phyloP scores from a whole-genome alignment of 2,329 filamentous ascomycete species.

The Cladophialophora yegresii region DNA sequence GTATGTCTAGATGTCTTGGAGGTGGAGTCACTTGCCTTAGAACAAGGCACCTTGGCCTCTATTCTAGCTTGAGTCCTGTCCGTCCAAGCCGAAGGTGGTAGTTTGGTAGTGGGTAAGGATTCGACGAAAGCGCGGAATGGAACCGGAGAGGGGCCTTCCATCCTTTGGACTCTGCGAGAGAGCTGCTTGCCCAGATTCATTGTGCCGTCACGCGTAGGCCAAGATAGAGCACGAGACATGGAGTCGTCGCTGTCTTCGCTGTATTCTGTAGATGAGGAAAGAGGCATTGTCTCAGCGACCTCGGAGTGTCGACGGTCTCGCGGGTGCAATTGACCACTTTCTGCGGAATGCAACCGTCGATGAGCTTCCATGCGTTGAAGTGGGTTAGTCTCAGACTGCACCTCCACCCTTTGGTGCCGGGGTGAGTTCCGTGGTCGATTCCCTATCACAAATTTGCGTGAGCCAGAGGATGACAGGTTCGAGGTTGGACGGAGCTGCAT shows the following conservation, averaged over 20 bases:
- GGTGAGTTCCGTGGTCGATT: slow-evolving; percentile 12
- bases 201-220: slow-evolving; percentile 26
- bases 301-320: slow-evolving; percentile 24
- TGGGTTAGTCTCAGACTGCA: slow-evolving; percentile 25
- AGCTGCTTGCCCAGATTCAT: slow-evolving; percentile 28
- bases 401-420: slow-evolving; percentile 14
- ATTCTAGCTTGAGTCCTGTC: slow-evolving; percentile 32
- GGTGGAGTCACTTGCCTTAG: slow-evolving; percentile 22
- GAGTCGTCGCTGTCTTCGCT: slow-evolving; percentile 25
- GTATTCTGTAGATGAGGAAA: slow-evolving; percentile 29
- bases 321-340: slow-evolving; percentile 33
- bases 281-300: slow-evolving; percentile 14
- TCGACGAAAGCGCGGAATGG: slow-evolving; percentile 35
- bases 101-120: slow-evolving; percentile 23
- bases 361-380: slow-evolving; percentile 36
- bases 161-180: slow-evolving; percentile 25
- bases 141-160: slow-evolving; percentile 28
- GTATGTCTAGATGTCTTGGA: slow-evolving; percentile 28
- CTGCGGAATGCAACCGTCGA: slow-evolving; percentile 35
- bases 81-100: slow-evolving; percentile 35
- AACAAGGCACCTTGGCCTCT: slow-evolving; percentile 27
- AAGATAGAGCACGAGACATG: slow-evolving; percentile 28
- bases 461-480: slow-evolving; percentile 13
- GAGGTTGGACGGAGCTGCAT: slow-evolving; percentile 20
- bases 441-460: slow-evolving; percentile 29